Conservation (phyloP, 1,139 yeast genomes). For the Candida sanyaensis region DNA sequence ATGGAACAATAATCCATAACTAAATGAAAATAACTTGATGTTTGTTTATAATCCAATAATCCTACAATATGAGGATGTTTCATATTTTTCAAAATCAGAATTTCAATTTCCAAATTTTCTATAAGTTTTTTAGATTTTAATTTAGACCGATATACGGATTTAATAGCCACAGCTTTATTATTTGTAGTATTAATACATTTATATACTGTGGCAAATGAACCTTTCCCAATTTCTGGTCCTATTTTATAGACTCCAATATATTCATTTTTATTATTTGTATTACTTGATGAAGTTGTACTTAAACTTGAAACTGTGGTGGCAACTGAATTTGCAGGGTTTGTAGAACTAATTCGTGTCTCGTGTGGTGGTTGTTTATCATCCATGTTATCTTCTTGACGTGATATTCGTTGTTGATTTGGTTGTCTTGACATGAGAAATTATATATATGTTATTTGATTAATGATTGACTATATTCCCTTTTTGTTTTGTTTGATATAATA, state of each 20-base stretch:
- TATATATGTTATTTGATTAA: no score
- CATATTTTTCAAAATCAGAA: conserved; percentile 79
- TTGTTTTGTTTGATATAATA: no score
- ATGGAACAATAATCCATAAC: conserved; percentile 97
- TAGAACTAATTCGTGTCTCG: neutral
- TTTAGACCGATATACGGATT: conserved; percentile 81
- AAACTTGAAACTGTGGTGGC: conserved; percentile 4
- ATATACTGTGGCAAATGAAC: conserved; percentile 53
- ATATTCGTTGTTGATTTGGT: neutral
- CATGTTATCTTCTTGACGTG: neutral
- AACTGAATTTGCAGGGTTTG: conserved; percentile 1
- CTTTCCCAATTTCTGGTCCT: conserved; percentile 53
- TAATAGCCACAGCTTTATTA: conserved; percentile 75
- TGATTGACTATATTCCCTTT: no score
- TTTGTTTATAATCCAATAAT: conserved; percentile 77
- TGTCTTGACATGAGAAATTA: neutral
- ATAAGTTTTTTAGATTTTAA: conserved; percentile 81
- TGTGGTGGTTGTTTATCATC: neutral
- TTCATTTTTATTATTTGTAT: conserved; percentile 1
- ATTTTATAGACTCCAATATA: conserved; percentile 35
- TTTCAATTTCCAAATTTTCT: conserved; percentile 90
- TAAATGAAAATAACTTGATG: conserved; percentile 77
- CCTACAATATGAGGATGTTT: conserved; percentile 93
- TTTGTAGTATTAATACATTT: conserved; percentile 46
- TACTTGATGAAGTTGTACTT: neutral